Conservation (phyloP, 116 monocot genomes). For the Papilionanthe hybrid region DNA sequence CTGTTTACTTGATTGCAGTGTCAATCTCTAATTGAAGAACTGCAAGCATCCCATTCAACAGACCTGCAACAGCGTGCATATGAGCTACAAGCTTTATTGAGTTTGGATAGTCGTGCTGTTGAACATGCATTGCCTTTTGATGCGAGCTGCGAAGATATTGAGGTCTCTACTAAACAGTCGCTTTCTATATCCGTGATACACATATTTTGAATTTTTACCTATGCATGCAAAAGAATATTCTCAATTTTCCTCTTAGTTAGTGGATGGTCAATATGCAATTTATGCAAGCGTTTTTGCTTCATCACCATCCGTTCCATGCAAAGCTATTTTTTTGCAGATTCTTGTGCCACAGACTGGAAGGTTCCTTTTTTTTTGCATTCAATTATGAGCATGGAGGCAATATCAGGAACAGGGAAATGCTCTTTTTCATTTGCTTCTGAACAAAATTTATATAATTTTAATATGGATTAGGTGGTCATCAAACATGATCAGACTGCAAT, state of each 20-base stretch:
- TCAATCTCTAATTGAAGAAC: slow-evolving; percentile 82
- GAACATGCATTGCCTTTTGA: slow-evolving; percentile 80
- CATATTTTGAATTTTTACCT: background rate
- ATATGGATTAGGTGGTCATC: background rate
- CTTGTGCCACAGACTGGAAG: background rate
- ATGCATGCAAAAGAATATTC: background rate
- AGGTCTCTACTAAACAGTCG: slow-evolving; percentile 35
- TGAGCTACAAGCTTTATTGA: slow-evolving; percentile 76
- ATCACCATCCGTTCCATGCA: background rate
- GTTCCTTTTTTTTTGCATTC: background rate
- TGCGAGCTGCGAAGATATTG: slow-evolving; percentile 99
- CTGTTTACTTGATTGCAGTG: slow-evolving; percentile 50
- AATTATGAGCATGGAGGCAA: no score
- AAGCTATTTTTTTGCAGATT: background rate
- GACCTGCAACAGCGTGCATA: slow-evolving; percentile 95
- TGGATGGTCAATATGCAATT: background rate
- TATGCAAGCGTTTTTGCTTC: background rate
- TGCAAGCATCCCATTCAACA: slow-evolving; percentile 92
- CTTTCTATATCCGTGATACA: background rate
- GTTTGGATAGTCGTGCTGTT: slow-evolving; percentile 50
- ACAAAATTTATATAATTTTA: background rate
- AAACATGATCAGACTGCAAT: background rate
- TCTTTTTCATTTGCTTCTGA: background rate
- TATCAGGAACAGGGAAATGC: background rate
- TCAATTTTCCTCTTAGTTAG: background rate